Conservation (phyloP, 23 red algal species). For the Cyanidiococcus yangmingshanensis region DNA sequence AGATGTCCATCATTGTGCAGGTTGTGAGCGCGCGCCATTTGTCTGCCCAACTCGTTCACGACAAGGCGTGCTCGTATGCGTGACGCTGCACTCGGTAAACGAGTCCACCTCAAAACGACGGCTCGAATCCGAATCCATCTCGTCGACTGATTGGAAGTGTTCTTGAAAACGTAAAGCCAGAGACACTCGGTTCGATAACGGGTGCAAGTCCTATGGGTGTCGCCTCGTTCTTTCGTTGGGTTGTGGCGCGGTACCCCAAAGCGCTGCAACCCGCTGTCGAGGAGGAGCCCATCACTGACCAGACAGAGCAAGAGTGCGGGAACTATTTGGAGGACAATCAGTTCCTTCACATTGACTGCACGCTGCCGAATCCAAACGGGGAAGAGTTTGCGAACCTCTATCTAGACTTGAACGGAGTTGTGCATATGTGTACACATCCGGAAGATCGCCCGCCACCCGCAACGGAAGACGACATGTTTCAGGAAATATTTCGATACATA, state of each 20-base stretch:
- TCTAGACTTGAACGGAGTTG: constrained; percentile 98
- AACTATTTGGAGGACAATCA: background rate
- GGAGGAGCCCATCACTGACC: constrained; percentile 17
- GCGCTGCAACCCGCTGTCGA: constrained; percentile 64
- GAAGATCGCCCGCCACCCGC: constrained; percentile 52
- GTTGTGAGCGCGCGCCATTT: too few relatives aligned
- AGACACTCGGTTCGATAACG: too few relatives aligned
- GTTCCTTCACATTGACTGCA: constrained; percentile 41
- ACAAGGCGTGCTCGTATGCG: too few relatives aligned
- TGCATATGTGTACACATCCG: constrained; percentile 85
- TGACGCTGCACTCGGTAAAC: too few relatives aligned
- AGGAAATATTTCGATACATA: constrained; percentile 67
- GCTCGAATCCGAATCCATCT: too few relatives aligned
- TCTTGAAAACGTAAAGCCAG: too few relatives aligned
- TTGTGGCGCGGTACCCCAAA: constrained; percentile 57
- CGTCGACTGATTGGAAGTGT: too few relatives aligned
- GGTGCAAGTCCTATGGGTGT: too few relatives aligned
- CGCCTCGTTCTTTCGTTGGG: constrained; percentile 81
- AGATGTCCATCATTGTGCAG: too few relatives aligned
- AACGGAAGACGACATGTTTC: constrained; percentile 69
- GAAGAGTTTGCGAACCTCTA: constrained; percentile 85
- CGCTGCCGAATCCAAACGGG: constrained; percentile 79
- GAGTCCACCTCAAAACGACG: too few relatives aligned
- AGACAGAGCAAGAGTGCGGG: background rate
- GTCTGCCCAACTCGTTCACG: too few relatives aligned